phyloP scores from a whole-genome alignment of 148 eudicot species.

The Rhododendron williamsianum region DNA sequence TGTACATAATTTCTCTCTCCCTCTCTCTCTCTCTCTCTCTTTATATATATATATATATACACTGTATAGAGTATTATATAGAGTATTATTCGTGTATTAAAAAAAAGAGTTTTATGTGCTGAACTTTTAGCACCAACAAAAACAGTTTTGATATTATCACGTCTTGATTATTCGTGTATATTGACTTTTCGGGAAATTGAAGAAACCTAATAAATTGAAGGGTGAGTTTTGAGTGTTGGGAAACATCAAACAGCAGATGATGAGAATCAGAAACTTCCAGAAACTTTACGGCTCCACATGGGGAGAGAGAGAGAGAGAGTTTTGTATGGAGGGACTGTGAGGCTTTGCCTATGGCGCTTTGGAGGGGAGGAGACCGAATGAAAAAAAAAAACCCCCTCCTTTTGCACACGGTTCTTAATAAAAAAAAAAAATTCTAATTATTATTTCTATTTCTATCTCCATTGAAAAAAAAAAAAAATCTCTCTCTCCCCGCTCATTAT shows the following conservation, averaged over 20 bases:
- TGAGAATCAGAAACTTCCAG: not conserved
- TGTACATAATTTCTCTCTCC: not conserved
- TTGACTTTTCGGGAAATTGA: not conserved
- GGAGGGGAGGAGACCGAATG: not conserved
- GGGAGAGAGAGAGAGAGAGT: no score
- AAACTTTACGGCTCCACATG: not conserved
- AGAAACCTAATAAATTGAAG: not conserved
- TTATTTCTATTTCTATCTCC: no score
- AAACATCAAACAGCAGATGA: not conserved
- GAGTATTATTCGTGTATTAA: not conserved
- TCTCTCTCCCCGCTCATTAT: no score
- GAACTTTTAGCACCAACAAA: no score
- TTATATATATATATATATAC: no score
- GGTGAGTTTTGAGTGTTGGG: not conserved
- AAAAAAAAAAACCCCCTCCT: no score
- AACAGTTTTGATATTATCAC: no score
- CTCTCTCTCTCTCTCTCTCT: not conserved
- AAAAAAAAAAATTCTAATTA: no score
- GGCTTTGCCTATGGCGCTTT: not conserved
- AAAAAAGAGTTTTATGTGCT: no score
- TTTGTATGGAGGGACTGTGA: not conserved
- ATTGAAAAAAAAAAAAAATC: no score
- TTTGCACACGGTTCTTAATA: no score
- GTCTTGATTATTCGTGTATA: no score
- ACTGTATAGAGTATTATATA: not conserved